Conservation (phyloP, 805 yeast genomes). For the Myxozyma monticola region DNA sequence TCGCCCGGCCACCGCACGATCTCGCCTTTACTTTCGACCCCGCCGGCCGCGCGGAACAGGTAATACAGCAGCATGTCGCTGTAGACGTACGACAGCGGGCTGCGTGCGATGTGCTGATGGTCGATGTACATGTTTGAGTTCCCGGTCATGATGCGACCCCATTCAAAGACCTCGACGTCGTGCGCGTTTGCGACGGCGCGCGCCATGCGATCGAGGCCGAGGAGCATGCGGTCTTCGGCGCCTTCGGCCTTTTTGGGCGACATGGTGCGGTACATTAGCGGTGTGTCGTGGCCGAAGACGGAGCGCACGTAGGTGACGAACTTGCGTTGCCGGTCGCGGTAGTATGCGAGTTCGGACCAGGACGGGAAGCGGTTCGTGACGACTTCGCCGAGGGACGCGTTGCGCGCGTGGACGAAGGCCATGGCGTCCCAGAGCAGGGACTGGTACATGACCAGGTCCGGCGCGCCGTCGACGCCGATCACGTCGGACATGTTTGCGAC, state of each 20-base stretch:
- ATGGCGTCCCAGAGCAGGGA: constrained; percentile 16
- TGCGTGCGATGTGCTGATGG: constrained; percentile 1
- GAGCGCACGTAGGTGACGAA: constrained; percentile 8
- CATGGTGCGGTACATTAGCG: constrained; percentile 16
- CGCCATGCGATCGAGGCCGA: constrained; percentile 8
- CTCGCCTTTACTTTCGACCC: constrained; percentile 11
- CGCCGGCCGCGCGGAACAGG: constrained; percentile 20
- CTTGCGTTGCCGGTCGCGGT: constrained; percentile 13
- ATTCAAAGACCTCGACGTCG: constrained; percentile 16
- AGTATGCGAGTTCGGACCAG: constrained; percentile 26
- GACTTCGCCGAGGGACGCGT: neutral
- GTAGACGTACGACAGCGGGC: constrained; percentile 9
- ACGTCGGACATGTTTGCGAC: neutral
- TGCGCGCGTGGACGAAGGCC: neutral
- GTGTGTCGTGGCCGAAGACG: constrained; percentile 12
- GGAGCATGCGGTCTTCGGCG: neutral
- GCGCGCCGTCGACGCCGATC: constrained; percentile 19
- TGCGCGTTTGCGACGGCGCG: constrained; percentile 2
- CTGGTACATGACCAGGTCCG: constrained; percentile 21
- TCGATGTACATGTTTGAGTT: neutral
- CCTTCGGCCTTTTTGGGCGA: neutral
- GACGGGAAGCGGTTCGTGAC: constrained; percentile 11
- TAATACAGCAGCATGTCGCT: constrained; percentile 17
- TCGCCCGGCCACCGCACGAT: constrained; percentile 9
- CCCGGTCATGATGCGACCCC: constrained; percentile 11